Conservation (phyloP, 768 basidiomycete genomes). For the Pleurotus cornucopiae region DNA sequence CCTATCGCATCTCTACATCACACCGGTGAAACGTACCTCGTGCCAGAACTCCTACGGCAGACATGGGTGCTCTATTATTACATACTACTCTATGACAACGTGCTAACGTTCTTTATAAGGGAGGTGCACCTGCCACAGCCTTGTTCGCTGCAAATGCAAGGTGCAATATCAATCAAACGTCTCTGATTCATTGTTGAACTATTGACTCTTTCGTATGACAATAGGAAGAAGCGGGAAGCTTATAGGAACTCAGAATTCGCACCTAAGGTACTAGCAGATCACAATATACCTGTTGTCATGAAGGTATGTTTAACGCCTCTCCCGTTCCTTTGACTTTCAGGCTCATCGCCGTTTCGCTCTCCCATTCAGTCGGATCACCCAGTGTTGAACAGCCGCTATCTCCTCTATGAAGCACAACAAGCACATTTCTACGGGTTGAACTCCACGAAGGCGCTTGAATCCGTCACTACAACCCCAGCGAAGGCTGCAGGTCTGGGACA, state of each 20-base stretch:
- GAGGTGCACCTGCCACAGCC: conserved; percentile 60
- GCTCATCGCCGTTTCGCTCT: not conserved
- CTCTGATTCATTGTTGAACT: too few relatives aligned
- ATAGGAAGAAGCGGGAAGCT: conserved; percentile 42
- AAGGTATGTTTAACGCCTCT: conserved; percentile 40
- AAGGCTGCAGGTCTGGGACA: conserved; percentile 61
- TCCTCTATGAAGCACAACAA: conserved; percentile 69
- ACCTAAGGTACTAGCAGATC: conserved; percentile 61
- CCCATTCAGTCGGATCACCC: conserved; percentile 48
- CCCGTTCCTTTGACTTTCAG: not conserved
- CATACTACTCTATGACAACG: too few relatives aligned
- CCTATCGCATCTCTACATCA: conserved; percentile 75
- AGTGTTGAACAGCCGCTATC: conserved; percentile 57
- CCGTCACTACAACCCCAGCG: conserved; percentile 66
- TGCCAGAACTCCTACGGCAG: conserved; percentile 70
- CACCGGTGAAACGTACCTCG: conserved; percentile 76
- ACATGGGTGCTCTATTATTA: conserved; percentile 43
- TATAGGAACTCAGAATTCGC: conserved; percentile 76
- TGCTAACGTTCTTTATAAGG: conserved; percentile 20
- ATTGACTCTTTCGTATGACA: not conserved
- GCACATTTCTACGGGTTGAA: conserved; percentile 64
- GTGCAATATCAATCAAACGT: conserved; percentile 16
- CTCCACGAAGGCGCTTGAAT: conserved; percentile 50
- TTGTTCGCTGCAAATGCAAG: conserved; percentile 65
- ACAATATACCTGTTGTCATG: conserved; percentile 66